phyloP scores from a whole-genome alignment of 2,329 filamentous ascomycete species.

The Penicillium glabrum region DNA sequence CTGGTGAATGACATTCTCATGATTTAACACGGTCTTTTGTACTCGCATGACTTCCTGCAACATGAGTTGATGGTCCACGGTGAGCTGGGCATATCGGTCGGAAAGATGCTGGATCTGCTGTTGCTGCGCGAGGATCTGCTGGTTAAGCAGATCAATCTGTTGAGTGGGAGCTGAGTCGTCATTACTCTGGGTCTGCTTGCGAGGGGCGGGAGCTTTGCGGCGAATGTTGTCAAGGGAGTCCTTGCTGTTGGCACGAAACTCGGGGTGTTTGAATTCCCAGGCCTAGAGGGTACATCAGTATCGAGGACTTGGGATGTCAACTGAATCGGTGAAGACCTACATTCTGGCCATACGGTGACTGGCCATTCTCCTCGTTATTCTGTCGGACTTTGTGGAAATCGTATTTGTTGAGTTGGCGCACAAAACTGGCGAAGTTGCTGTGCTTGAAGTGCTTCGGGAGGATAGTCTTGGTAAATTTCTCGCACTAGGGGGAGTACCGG shows the following conservation, averaged over 20 bases:
- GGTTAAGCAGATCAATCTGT: conserved; percentile 85
- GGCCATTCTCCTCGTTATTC: conserved; percentile 81
- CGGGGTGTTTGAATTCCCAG: conserved; percentile 97
- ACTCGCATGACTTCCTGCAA: conserved; percentile 64
- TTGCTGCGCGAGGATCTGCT: conserved; percentile 84
- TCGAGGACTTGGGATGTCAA: neutral
- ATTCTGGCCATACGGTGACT: conserved; percentile 77
- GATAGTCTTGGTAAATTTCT: conserved; percentile 97
- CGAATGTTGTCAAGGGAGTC: conserved; percentile 95
- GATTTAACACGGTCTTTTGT: conserved; percentile 70
- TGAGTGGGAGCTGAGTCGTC: conserved; percentile 79
- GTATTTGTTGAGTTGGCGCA: conserved; percentile 94
- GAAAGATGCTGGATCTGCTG: conserved; percentile 88
- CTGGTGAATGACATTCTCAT: conserved; percentile 69
- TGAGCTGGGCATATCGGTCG: conserved; percentile 78
- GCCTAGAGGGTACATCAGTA: conserved; percentile 53
- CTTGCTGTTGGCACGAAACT: conserved; percentile 94
- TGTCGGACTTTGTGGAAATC: conserved; percentile 97
- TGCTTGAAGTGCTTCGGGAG: conserved; percentile 99
- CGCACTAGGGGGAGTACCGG: conserved; percentile 60
- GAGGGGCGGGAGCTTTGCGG: conserved; percentile 86
- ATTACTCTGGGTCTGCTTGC: conserved; percentile 67
- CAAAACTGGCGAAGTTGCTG: conserved; percentile 96
- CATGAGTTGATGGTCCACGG: conserved; percentile 64
- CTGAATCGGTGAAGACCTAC: conserved; percentile 46